These are phyloP conservation scores for Rhizophlyctis rosea DNA, from an alignment of 192 early-diverging fungal species.

Conservation along the genomic window DNA sequence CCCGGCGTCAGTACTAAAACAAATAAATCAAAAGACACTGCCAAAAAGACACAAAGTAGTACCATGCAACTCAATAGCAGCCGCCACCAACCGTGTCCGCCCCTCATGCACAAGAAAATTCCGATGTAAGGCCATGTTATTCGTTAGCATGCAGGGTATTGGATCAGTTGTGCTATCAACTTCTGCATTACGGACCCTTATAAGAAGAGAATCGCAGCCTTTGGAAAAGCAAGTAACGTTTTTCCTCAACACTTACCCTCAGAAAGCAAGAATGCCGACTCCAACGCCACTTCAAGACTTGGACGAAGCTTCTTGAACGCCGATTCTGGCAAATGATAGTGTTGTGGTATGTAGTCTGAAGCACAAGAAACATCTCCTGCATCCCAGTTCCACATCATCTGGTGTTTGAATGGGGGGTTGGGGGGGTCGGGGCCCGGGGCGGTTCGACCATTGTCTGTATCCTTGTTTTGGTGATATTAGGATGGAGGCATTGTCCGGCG, in stretches of 20 bases:
- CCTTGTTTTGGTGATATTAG: no score
- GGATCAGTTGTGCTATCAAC: neutral
- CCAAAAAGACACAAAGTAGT: no score
- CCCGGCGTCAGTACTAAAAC: no score
- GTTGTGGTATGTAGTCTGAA: neutral
- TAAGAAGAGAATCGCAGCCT: neutral
- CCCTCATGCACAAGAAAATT: neutral
- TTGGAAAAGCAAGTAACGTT: neutral
- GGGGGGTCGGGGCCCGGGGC: neutral
- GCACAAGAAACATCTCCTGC: neutral
- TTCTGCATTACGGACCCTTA: neutral
- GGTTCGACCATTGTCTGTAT: neutral
- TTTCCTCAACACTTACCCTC: neutral
- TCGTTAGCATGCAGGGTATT: neutral
- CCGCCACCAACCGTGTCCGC: neutral
- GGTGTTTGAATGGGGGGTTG: neutral
- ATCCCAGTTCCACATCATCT: neutral
- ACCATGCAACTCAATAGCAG: neutral
- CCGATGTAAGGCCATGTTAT: neutral
- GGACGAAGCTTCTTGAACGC: neutral
- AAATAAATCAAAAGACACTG: no score
- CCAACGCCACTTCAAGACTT: neutral
- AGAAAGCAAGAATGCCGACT: neutral
- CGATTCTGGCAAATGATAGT: neutral
- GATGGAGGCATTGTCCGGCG: no score